A percentile compares a stretch with the other conserved stretches of the same genome.
Evolutionary conservation across 164 flowering plant species (phyloP).

Genomic region (Akebia trifoliata): DNA sequence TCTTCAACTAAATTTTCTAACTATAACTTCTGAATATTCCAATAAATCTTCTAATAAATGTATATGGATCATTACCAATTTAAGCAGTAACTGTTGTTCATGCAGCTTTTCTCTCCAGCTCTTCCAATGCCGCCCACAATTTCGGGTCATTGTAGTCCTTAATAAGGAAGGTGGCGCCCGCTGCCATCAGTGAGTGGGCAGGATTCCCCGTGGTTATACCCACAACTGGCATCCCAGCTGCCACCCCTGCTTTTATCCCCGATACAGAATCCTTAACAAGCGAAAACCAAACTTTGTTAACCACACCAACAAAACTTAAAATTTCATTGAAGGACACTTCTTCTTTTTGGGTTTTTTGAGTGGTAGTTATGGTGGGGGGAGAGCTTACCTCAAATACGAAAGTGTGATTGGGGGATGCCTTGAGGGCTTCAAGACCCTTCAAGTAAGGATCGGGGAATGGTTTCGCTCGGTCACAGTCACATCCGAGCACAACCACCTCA

Average conservation of each 20-base stretch:
- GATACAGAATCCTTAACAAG: constrained; percentile 97
- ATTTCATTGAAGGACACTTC: too few species aligned
- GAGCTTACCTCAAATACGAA: constrained; percentile 70
- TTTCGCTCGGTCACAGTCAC: constrained; percentile 79
- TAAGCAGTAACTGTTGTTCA: too few species aligned
- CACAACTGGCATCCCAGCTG: constrained; percentile 88
- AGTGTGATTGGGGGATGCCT: constrained; percentile 67
- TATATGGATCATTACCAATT: too few species aligned
- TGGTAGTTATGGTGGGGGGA: neutral
- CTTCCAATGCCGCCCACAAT: constrained; percentile 74
- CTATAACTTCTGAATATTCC: too few species aligned
- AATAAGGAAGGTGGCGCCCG: constrained; percentile 69
- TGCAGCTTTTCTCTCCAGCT: constrained; percentile 41
- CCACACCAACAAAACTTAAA: neutral
- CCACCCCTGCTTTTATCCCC: constrained; percentile 91
- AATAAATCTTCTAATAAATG: too few species aligned
- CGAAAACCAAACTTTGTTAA: neutral
- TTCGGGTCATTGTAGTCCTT: constrained; percentile 77
- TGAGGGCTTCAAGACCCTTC: constrained; percentile 63
- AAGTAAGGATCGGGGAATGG: constrained; percentile 94
- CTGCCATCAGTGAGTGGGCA: constrained; percentile 52
- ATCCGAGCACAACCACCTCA: constrained; percentile 51
- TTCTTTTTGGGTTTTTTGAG: too few species aligned
- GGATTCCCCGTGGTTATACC: constrained; percentile 84
- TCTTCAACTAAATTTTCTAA: too few species aligned